Evolutionary conservation across 1,284 basidiomycete genomes (phyloP).

Genomic region (Coniferiporia weirii): DNA sequence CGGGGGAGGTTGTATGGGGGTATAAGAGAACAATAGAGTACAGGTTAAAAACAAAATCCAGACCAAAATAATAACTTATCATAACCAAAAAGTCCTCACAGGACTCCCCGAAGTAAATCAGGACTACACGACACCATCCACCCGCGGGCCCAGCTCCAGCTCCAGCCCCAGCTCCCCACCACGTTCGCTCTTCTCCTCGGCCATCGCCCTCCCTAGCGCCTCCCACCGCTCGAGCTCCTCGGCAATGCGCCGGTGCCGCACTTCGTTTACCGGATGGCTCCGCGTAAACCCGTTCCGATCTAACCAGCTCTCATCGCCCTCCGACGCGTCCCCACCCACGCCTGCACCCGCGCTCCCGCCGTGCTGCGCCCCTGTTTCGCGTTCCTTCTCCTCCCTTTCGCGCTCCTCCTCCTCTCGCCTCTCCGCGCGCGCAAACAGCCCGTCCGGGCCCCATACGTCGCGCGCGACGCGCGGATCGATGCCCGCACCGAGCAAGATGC

Average conservation of each 20-base stretch:
- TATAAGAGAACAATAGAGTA: too few species aligned
- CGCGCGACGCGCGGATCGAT: constrained; percentile 14
- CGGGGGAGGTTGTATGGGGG: too few species aligned
- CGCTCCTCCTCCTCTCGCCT: neutral
- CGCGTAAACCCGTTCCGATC: constrained; percentile 10
- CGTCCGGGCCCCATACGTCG: constrained; percentile 6
- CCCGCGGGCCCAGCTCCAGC: too few species aligned
- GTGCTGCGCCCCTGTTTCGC: too few species aligned
- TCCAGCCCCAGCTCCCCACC: too few species aligned
- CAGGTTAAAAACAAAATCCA: too few species aligned
- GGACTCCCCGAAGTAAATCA: too few species aligned
- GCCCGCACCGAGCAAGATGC: constrained; percentile 13
- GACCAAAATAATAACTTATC: too few species aligned
- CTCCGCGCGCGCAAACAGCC: constrained; percentile 9
- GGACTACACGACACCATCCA: too few species aligned
- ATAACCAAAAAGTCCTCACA: too few species aligned
- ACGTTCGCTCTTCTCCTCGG: neutral
- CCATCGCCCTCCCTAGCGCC: neutral
- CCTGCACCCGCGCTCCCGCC: neutral
- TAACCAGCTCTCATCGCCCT: constrained; percentile 6
- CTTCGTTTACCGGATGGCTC: constrained; percentile 11
- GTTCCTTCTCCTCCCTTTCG: too few species aligned
- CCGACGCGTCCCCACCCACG: neutral
- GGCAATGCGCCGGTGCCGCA: constrained; percentile 1
- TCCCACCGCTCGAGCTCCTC: constrained; percentile 15